These are phyloP conservation scores for Dothidotthia symphoricarpi DNA, from an alignment of 2,329 filamentous ascomycete species.

Conservation along the genomic window DNA sequence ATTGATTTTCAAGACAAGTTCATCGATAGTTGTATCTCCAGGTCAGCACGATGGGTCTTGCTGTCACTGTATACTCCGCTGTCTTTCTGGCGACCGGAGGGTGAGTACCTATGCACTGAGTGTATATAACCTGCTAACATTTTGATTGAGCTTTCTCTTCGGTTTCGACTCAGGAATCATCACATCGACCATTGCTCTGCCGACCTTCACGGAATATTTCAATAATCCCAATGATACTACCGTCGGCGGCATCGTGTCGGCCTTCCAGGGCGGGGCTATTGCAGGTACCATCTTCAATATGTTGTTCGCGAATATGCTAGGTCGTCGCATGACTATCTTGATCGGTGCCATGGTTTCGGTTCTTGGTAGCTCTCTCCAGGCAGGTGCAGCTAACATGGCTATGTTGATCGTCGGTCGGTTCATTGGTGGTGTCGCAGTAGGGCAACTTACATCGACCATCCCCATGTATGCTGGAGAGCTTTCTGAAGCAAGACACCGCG, in stretches of 20 bases:
- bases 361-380: constrained; percentile 40
- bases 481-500: constrained; percentile 33
- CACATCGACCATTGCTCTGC: constrained; percentile 31
- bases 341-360: constrained; percentile 36
- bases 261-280: constrained; percentile 39
- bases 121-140: neutral
- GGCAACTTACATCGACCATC: constrained; percentile 26
- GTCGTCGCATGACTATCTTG: constrained; percentile 31
- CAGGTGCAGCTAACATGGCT: constrained; percentile 37
- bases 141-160: constrained; percentile 24
- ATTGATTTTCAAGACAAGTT: constrained; percentile 1
- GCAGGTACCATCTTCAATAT: constrained; percentile 18
- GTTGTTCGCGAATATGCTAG: constrained; percentile 14
- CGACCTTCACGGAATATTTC: constrained; percentile 31
- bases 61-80: constrained; percentile 17
- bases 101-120: neutral
- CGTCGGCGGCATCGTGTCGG: constrained; percentile 38
- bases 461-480: constrained; percentile 32
- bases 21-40: constrained; percentile 3
- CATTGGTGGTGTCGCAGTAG: constrained; percentile 52
- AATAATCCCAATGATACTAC: constrained; percentile 22
- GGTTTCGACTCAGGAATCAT: constrained; percentile 39
- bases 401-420: constrained; percentile 54
- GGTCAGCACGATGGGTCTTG: constrained; percentile 13
- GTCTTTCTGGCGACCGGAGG: constrained; percentile 21